Percentiles rank a stretch among this genome's conserved stretches.
Conservation (phyloP, 192 early-diverging fungal genomes). For the Coemansia sp. region DNA sequence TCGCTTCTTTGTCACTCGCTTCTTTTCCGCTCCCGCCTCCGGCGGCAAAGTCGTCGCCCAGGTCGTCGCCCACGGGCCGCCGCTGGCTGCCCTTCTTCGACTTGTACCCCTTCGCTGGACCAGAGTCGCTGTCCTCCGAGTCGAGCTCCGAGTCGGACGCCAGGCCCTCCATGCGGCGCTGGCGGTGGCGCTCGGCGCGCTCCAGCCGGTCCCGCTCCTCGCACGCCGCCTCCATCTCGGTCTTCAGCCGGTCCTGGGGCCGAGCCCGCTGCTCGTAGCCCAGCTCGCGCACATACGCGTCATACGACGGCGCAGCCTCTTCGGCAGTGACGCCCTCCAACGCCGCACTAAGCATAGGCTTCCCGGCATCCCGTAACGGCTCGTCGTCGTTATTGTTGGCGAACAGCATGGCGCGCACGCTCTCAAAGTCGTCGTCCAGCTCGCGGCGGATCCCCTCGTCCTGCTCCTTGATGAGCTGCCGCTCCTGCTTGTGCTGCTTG, state of each 20-base stretch:
- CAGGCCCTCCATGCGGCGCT: constrained; percentile 81
- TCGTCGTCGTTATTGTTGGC: constrained; percentile 27
- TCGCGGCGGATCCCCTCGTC: constrained; percentile 74
- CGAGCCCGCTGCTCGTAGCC: constrained; percentile 77
- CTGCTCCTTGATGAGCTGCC: constrained; percentile 83
- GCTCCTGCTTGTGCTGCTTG: constrained; percentile 91
- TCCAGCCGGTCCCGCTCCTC: constrained; percentile 85
- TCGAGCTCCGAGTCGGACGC: constrained; percentile 49
- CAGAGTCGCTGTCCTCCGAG: constrained; percentile 58
- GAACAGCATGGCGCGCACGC: constrained; percentile 71
- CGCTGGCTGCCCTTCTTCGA: constrained; percentile 42
- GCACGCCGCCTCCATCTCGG: constrained; percentile 85
- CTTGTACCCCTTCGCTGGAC: constrained; percentile 47
- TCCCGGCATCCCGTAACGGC: too few relatives aligned
- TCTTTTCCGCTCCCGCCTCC: constrained; percentile 38
- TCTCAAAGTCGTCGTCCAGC: constrained; percentile 85
- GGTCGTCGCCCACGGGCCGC: constrained; percentile 60
- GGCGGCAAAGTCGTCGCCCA: constrained; percentile 63
- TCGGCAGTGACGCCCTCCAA: background rate
- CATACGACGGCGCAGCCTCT: constrained; percentile 70
- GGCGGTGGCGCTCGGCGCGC: constrained; percentile 73
- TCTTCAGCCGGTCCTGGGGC: constrained; percentile 88
- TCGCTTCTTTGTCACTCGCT: background rate
- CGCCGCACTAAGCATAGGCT: constrained; percentile 29
- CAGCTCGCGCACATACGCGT: constrained; percentile 76